Base-by-base conservation (phyloP, 192 early-diverging fungal genomes). In the Coemansia sp. region DNA sequence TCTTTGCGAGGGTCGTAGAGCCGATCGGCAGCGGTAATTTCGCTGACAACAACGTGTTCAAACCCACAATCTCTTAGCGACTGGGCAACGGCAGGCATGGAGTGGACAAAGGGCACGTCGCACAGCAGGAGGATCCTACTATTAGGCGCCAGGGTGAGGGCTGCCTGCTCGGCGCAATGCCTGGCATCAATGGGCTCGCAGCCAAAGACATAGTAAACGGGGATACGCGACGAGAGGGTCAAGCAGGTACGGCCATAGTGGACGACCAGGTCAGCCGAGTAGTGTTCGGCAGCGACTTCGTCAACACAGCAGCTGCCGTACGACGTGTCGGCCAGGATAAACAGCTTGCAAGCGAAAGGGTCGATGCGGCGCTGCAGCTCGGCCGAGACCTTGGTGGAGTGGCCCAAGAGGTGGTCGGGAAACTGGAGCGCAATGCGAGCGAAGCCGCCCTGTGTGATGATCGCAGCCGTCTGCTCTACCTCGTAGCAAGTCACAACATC, bases 271-370 rank as follows among this genome's bases (percentile, higher is more conserved):
- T 98, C 91, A 12, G 93, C 87, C 8, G 74, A 52, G 33, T 87
- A 87, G 63, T 99, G 97, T 72, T 94, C 84, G 7, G 95, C 94
- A 19, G 97, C 95, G 1, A 99, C 89, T 63, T 95, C 93, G 69
- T 99, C 97, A 1, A 97, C 93, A 70, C 97, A 99, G 72, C 97
- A 99, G 72, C 92, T 92, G 65, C 97, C 97, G 65, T 93, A 96
- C 14, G 95, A 93, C 0, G 97, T 98, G 63, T 99, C 97, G 15
- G 91, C 97, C 29, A 99, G 73, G 22, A 97, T 83, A 68, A 87
- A 96, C 38, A 93, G 61, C 2, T 77, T 7, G 29, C 3, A 32
- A 7, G 7, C 7, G 7, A 7, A 32, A 1, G 8, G 3, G n/a
- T 35, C 18, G 1, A 85, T 80, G 50, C 74, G 70, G 17, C 78